Conservation (phyloP, 2,329 filamentous ascomycete species). For the Ophiostoma sp. region DNA sequence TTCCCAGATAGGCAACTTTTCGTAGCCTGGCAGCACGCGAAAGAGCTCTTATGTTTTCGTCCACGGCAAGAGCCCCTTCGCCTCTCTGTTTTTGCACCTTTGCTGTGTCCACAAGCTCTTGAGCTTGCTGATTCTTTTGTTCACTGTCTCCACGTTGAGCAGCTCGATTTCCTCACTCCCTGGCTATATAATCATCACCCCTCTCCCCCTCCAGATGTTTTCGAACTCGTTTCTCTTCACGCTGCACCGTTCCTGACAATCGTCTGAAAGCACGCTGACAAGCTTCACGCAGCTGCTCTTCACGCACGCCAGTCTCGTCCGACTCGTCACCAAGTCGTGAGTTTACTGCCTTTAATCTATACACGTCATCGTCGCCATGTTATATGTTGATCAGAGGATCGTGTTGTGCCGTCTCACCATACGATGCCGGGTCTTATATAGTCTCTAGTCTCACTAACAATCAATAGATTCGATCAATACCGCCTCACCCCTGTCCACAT, state of each 20-base stretch:
- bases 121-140: not conserved
- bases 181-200: not conserved
- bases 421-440: not conserved
- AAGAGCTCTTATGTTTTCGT: not conserved
- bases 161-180: not conserved
- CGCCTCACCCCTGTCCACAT: not conserved
- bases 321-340: not conserved
- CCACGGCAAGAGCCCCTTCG: not conserved
- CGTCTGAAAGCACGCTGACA: not conserved
- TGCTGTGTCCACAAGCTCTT: not conserved
- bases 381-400: not conserved
- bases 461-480: not conserved
- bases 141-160: not conserved
- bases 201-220: not conserved
- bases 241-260: not conserved
- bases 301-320: not conserved
- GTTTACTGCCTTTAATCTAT: not conserved
- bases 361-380: not conserved
- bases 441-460: not conserved
- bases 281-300: conserved; percentile 9
- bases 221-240: not conserved
- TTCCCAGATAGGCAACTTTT: conserved; percentile 14
- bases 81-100: not conserved
- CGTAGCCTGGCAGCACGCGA: not conserved
- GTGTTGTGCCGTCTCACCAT: too few species aligned